Conservation (phyloP, 2,329 filamentous ascomycete genomes). For the Claviceps pusilla region DNA sequence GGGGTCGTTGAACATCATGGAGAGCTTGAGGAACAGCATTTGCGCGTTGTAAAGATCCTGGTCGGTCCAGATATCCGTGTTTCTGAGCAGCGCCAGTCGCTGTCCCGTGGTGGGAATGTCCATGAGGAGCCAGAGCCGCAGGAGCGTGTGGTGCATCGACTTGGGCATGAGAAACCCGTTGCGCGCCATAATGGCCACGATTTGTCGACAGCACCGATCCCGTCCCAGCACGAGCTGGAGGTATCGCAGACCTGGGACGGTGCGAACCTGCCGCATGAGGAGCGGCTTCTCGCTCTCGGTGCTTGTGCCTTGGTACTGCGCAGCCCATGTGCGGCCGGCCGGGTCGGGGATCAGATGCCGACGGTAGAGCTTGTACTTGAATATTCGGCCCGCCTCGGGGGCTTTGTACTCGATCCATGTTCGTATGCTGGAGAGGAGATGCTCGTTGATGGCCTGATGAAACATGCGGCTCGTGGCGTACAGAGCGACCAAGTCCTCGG, state of each 20-base stretch:
- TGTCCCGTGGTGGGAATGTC: slow-evolving; percentile 44
- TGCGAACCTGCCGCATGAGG: slow-evolving; percentile 22
- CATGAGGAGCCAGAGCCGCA: slow-evolving; percentile 61
- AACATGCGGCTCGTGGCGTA: slow-evolving; percentile 51
- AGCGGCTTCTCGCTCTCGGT: slow-evolving; percentile 3
- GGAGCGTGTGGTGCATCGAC: slow-evolving; percentile 30
- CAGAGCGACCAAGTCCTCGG: slow-evolving; percentile 44
- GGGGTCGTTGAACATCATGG: slow-evolving; percentile 54
- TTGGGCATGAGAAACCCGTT: slow-evolving; percentile 41
- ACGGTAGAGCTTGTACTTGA: slow-evolving; percentile 45
- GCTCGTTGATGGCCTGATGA: slow-evolving; percentile 42
- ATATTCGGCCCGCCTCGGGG: slow-evolving; percentile 40
- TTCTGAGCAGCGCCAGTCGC: slow-evolving; percentile 40
- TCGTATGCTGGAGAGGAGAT: slow-evolving; percentile 44
- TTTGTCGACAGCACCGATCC: slow-evolving; percentile 41
- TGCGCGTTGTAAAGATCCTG: slow-evolving; percentile 45
- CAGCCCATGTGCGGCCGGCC: slow-evolving; percentile 24
- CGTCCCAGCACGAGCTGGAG: slow-evolving; percentile 50
- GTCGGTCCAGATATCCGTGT: slow-evolving; percentile 39
- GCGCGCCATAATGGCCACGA: slow-evolving; percentile 44
- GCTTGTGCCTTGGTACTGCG: slow-evolving; percentile 7
- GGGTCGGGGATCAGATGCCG: slow-evolving; percentile 47
- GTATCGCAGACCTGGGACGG: slow-evolving; percentile 51
- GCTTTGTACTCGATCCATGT: slow-evolving; percentile 38
- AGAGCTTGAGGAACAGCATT: slow-evolving; percentile 56